Evolutionary conservation across 1,139 yeast species (phyloP).

Genomic region (Taphrina pruni): DNA sequence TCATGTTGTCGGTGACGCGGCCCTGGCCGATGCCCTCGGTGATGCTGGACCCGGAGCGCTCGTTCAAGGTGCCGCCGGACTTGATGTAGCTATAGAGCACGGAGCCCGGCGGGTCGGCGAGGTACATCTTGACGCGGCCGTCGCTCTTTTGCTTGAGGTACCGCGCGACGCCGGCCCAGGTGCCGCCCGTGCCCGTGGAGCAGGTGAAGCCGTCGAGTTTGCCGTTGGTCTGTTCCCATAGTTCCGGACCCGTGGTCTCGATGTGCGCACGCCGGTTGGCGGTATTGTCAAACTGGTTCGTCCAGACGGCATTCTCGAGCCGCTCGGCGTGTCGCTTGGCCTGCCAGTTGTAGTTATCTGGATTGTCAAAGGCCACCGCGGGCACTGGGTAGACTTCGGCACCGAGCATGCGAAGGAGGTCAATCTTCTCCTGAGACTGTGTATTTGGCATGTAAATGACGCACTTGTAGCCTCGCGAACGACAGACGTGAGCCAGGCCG

Average conservation of each 20-base stretch:
- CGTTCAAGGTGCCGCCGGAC: conserved; percentile 65
- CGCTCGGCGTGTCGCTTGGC: conserved; percentile 82
- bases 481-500: conserved; percentile 85
- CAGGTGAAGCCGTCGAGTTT: conserved; percentile 83
- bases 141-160: conserved; percentile 70
- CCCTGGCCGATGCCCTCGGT: conserved; percentile 98
- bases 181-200: conserved; percentile 90
- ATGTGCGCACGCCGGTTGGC: conserved; percentile 91
- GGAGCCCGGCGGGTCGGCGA: conserved; percentile 95
- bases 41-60: conserved; percentile 78
- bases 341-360: conserved; percentile 62
- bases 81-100: conserved; percentile 78
- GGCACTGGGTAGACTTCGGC: conserved; percentile 92
- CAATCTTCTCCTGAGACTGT: conserved; percentile 74
- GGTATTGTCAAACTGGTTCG: conserved; percentile 83
- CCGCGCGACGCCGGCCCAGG: conserved; percentile 81
- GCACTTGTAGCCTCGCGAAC: conserved; percentile 81
- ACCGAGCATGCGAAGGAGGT: conserved; percentile 72
- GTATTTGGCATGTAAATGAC: conserved; percentile 90
- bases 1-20: conserved; percentile 80
- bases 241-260: conserved; percentile 91
- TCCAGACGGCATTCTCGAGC: conserved; percentile 82
- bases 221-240: conserved; percentile 86
- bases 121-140: conserved; percentile 64
- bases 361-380: conserved; percentile 79